A percentile compares a stretch with the other conserved stretches of the same genome.
phyloP scores from a whole-genome alignment of 2,329 filamentous ascomycete species.

The Cyclaneusma minus region DNA sequence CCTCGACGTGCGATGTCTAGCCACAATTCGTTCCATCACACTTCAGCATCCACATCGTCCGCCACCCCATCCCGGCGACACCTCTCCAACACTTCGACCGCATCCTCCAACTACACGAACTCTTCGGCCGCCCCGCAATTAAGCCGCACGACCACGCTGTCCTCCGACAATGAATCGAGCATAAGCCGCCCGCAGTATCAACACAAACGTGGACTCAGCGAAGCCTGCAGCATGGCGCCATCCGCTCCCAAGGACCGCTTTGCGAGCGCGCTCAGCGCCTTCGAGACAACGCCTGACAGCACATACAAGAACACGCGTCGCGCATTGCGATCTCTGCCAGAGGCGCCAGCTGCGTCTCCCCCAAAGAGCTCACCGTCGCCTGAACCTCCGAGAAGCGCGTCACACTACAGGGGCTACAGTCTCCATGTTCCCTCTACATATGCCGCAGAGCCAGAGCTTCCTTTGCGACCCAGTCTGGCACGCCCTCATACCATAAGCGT shows the following conservation, averaged over 20 bases:
- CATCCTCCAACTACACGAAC: conserved; percentile 52
- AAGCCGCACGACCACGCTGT: conserved; percentile 53
- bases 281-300: conserved; percentile 36
- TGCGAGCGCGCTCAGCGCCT: conserved; percentile 22
- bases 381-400: conserved; percentile 26
- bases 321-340: conserved; percentile 60
- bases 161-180: conserved; percentile 60
- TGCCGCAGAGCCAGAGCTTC: conserved; percentile 15
- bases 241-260: conserved; percentile 31
- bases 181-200: conserved; percentile 31
- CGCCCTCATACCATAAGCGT: conserved; percentile 28
- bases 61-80: conserved; percentile 32
- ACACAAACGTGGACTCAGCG: conserved; percentile 65
- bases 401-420: conserved; percentile 24
- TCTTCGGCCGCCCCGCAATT: conserved; percentile 31
- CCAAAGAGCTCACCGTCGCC: conserved; percentile 23
- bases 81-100: conserved; percentile 54
- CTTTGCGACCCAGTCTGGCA: conserved; percentile 42
- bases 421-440: conserved; percentile 17
- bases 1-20: too few relatives aligned
- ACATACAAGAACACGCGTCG: conserved; percentile 60
- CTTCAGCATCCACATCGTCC: conserved; percentile 26
- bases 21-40: conserved; percentile 21
- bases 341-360: conserved; percentile 38
- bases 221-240: conserved; percentile 41